These are phyloP conservation scores for Pythium vanterpoolii DNA, from an alignment of 352 stramenopile species.

Conservation along the genomic window DNA sequence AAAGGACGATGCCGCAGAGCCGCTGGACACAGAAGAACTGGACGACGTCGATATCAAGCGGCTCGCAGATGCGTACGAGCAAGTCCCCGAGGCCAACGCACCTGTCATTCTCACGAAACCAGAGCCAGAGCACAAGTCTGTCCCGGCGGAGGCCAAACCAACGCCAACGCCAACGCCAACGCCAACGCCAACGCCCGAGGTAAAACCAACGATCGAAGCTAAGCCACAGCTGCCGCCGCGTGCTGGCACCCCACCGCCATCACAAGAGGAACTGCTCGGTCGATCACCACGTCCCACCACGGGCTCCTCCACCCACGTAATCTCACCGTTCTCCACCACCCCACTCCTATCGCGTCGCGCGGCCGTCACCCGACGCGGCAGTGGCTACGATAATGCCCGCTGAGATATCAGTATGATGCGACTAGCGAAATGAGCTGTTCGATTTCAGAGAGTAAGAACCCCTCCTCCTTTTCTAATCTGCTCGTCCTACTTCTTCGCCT, in stretches of 20 bases:
- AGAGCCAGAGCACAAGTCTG: neutral
- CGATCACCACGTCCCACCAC: conserved; percentile 44
- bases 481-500: conserved; percentile 49
- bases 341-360: conserved; percentile 50
- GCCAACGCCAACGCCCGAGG: neutral
- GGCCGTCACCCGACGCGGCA: conserved; percentile 32
- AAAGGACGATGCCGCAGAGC: neutral
- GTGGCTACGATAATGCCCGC: conserved; percentile 57
- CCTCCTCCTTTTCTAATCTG: neutral
- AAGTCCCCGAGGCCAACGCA: conserved; percentile 3
- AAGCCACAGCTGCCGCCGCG: conserved; percentile 6
- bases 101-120: neutral
- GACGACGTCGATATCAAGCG: conserved; percentile 39
- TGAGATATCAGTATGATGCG: conserved; percentile 13
- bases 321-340: conserved; percentile 69
- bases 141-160: conserved; percentile 2
- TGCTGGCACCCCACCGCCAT: conserved; percentile 17
- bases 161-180: neutral
- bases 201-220: conserved; percentile 11
- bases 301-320: conserved; percentile 24
- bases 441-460: neutral
- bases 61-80: conserved; percentile 64
- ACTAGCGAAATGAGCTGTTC: neutral
- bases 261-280: conserved; percentile 20
- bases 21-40: conserved; percentile 16